These are phyloP conservation scores for Coemansia sp. DNA, from an alignment of 192 early-diverging fungal species.

Conservation along the genomic window DNA sequence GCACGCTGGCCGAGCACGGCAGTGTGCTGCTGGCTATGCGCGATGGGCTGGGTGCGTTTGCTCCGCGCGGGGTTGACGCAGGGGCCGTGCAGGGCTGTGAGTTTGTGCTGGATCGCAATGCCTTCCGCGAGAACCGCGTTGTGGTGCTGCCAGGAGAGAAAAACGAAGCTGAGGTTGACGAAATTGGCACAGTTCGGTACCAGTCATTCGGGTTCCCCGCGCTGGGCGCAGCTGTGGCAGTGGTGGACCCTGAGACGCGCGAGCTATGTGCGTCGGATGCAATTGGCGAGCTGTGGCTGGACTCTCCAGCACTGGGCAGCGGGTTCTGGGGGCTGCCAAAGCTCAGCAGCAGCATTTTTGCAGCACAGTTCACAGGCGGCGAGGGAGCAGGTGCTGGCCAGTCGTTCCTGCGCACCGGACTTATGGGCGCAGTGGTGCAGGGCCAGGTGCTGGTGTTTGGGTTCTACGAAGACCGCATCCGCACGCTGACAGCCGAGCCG, in stretches of 20 bases:
- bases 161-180: conserved; percentile 29
- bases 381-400: conserved; percentile 17
- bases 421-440: conserved; percentile 68
- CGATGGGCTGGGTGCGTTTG: conserved; percentile 53
- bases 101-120: conserved; percentile 69
- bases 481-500: conserved; percentile 50
- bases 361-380: conserved; percentile 55
- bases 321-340: conserved; percentile 79
- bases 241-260: conserved; percentile 81
- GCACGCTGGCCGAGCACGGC: conserved; percentile 72
- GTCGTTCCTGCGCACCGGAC: conserved; percentile 74
- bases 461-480: conserved; percentile 73
- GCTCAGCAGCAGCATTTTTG: conserved; percentile 72
- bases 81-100: conserved; percentile 22
- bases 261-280: conserved; percentile 70
- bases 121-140: conserved; percentile 62
- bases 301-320: conserved; percentile 67
- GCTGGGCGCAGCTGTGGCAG: conserved; percentile 61
- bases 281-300: conserved; percentile 86
- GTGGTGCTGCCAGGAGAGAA: conserved; percentile 54
- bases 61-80: neutral
- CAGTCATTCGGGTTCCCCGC: conserved; percentile 47
- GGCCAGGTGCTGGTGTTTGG: conserved; percentile 77
- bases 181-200: conserved; percentile 43
- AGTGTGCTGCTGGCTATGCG: conserved; percentile 71